Evolutionary conservation across 148 eudicot species (phyloP).

Genomic region (Spergularia bocconei): DNA sequence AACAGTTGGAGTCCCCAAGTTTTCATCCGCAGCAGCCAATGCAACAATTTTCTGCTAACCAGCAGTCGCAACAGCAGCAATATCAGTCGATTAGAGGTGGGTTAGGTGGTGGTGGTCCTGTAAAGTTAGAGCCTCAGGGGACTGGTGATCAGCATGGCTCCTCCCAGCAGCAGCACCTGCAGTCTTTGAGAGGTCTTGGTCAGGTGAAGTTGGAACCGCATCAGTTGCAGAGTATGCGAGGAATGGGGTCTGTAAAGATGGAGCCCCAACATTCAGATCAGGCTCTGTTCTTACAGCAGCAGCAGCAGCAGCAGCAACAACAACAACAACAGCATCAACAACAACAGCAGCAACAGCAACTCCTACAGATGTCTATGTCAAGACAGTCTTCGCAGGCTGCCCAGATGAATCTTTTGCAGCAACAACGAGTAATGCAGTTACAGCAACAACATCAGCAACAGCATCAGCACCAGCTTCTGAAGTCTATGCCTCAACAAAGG

Average conservation of each 20-base stretch:
- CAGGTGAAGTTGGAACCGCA: slow-evolving; percentile 76
- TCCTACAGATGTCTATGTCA: slow-evolving; percentile 62
- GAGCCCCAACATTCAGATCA: slow-evolving; percentile 81
- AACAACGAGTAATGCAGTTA: slow-evolving; percentile 65
- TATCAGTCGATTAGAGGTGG: slow-evolving; percentile 57
- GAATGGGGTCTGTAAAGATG: slow-evolving; percentile 56
- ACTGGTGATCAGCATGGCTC: slow-evolving; percentile 43
- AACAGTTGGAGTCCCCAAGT: slow-evolving; percentile 51
- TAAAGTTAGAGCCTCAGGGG: slow-evolving; percentile 60
- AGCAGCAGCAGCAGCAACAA: slow-evolving; percentile 59
- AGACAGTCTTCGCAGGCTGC: slow-evolving; percentile 77
- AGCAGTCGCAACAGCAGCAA: slow-evolving; percentile 49
- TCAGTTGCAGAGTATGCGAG: slow-evolving; percentile 60
- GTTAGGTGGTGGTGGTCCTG: slow-evolving; percentile 46
- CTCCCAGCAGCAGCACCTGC: slow-evolving; percentile 49
- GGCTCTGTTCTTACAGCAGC: slow-evolving; percentile 70
- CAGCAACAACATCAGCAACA: slow-evolving; percentile 71
- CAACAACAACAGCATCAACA: slow-evolving; percentile 51
- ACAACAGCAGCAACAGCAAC: slow-evolving; percentile 77
- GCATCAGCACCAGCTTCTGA: slow-evolving; percentile 74
- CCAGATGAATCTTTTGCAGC: slow-evolving; percentile 69
- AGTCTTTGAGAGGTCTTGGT: slow-evolving; percentile 58
- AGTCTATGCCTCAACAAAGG: slow-evolving; percentile 76
- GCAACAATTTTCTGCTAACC: slow-evolving; percentile 49
- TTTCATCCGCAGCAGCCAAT: slow-evolving; percentile 54